These are phyloP conservation scores for Globisporangium cystogenes DNA, from an alignment of 352 stramenopile species.

Conservation along the genomic window DNA sequence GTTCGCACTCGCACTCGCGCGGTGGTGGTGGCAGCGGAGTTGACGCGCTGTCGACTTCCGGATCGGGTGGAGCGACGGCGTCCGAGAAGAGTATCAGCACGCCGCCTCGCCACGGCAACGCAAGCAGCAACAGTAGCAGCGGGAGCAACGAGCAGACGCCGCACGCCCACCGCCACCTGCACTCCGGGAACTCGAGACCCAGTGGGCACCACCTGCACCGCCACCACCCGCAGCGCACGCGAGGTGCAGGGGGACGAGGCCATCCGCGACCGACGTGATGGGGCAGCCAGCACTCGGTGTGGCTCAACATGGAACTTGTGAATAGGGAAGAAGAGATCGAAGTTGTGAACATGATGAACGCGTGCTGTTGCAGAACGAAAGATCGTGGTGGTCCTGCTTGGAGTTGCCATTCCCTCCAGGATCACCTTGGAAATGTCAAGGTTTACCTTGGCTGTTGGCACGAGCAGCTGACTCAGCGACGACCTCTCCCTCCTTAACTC, in stretches of 20 bases:
- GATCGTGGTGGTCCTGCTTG: too few species aligned
- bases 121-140: not conserved
- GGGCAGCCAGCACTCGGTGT: not conserved
- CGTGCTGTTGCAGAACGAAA: too few species aligned
- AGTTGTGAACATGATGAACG: too few species aligned
- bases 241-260: not conserved
- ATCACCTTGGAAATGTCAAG: too few species aligned
- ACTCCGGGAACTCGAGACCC: constrained; percentile 2
- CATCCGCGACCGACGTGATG: not conserved
- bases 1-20: not conserved
- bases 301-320: not conserved
- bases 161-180: not conserved
- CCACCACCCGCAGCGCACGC: constrained; percentile 10
- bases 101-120: not conserved
- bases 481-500: too few species aligned
- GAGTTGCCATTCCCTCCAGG: too few species aligned
- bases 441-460: too few species aligned
- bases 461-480: too few species aligned
- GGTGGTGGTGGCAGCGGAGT: not conserved
- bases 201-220: constrained; percentile 11
- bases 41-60: not conserved
- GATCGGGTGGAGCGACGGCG: not conserved
- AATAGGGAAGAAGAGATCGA: too few species aligned
- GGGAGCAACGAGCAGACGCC: not conserved
- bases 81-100: not conserved